Base-by-base conservation (phyloP, 305 asterid genomes). In the Caryopteris hybrid region DNA sequence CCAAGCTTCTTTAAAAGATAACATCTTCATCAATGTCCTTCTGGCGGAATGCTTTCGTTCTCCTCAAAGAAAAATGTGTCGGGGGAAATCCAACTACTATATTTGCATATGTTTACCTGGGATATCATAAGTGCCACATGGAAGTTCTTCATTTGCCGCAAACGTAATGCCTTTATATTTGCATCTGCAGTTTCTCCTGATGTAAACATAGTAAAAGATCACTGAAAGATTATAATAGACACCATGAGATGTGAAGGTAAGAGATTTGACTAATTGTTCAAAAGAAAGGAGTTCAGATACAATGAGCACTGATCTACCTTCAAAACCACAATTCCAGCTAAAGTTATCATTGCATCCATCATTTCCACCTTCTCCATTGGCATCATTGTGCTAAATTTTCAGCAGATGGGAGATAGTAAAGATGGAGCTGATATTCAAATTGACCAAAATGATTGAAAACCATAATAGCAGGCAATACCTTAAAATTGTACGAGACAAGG, bases 281-380 rank as follows among this genome's bases (percentile, higher is more conserved):
- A 64, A 58, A 27, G 61, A 16, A 47, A 25, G 72, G 48, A 58
- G 61, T 14, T 46, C 45, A 74, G 53, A 70, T 56, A 31, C 0
- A 20, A 1, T 47, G 36, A 41, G 33, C 27, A 50, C 70, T 68
- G 51, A 27, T 65, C 68, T 81, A 89, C 99, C 97, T 94, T 94
- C 99, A 79, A 74, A 77, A 33, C 99, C 99, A 77, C 99, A 94
- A 66, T 94, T 94, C 99, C 99, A 94, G 86, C 99, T 91, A 72
- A 87, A 87, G 69, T 91, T 94, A 69, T 91, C 97, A 68, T 91
- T 91, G 80, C 89, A 14, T 73, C 99, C 99, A 77, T 94, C 99
- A 70, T 82, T 89, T 69, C 99, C 99, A 59, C 91, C 92, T 89
- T 94, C 97, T 60, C 99, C 99, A 73, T 94, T 94, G 56, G 93